Conservation (phyloP, 805 yeast species). For the Deakozyma indianensis region DNA sequence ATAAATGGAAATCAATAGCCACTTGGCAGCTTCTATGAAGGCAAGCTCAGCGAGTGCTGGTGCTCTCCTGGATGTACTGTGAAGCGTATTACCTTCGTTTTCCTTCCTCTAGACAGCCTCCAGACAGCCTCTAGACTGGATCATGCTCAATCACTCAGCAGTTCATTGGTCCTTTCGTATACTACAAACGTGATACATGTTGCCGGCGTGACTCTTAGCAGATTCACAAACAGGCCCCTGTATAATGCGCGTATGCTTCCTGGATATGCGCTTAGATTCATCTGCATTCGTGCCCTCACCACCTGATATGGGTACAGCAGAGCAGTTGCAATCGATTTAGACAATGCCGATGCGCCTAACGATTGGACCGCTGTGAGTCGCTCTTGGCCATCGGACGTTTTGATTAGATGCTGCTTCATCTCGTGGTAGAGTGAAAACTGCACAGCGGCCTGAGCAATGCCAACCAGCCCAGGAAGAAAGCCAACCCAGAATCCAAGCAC, state of each 20-base stretch:
- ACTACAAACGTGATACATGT: conserved; percentile 81
- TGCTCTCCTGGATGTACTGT: too few species aligned
- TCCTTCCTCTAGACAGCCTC: too few species aligned
- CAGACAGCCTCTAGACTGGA: too few species aligned
- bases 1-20: too few species aligned
- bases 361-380: conserved; percentile 36
- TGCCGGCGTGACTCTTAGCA: conserved; percentile 78
- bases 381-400: conserved; percentile 14
- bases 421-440: conserved; percentile 81
- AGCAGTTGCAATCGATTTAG: conserved; percentile 56
- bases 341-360: conserved; percentile 46
- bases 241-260: conserved; percentile 47
- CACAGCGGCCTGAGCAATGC: conserved; percentile 79
- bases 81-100: too few species aligned
- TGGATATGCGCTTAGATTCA: conserved; percentile 20
- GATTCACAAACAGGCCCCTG: conserved; percentile 67
- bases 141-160: neutral
- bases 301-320: conserved; percentile 77
- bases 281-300: conserved; percentile 61
- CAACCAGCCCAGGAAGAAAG: conserved; percentile 55
- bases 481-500: conserved; percentile 56
- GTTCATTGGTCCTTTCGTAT: conserved; percentile 37
- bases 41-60: too few species aligned
- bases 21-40: too few species aligned
- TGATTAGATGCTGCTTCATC: conserved; percentile 31